A percentile compares a stretch with the other conserved stretches of the same genome.
Conservation (phyloP, 495 filamentous ascomycete species). For the Barbatosphaeria neglecta region DNA sequence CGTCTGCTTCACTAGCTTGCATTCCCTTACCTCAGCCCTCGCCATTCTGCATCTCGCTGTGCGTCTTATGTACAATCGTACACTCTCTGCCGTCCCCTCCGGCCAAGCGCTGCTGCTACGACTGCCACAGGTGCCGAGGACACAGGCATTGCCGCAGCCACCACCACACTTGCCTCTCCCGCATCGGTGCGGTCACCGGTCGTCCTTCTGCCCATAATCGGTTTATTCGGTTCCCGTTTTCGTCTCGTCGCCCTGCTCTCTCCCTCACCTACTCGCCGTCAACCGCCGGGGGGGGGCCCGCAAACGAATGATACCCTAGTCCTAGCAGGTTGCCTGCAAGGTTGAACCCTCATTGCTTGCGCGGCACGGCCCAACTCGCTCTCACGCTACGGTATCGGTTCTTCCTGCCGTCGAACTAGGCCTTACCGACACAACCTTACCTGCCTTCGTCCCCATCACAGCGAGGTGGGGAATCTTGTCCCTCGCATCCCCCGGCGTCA, state of each 20-base stretch:
- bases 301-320: constrained; percentile 32
- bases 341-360: constrained; percentile 20
- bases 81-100: not conserved
- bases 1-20: not conserved
- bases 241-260: not conserved
- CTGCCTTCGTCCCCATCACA: not conserved
- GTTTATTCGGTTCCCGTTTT: not conserved
- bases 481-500: constrained; percentile 7
- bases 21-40: not conserved
- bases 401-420: not conserved
- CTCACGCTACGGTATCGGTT: constrained; percentile 10
- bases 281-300: constrained; percentile 10
- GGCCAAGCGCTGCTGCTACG: not conserved
- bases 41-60: not conserved
- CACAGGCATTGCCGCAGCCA: not conserved
- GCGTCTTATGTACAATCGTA: not conserved
- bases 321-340: constrained; percentile 33
- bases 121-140: not conserved
- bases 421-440: not conserved
- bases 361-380: constrained; percentile 18
- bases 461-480: constrained; percentile 10
- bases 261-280: too few species aligned
- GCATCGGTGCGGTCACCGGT: not conserved
- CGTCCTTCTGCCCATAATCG: not conserved
- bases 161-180: not conserved